phyloP scores from a whole-genome alignment of 306 rosid species.

The Corylus avellana region DNA sequence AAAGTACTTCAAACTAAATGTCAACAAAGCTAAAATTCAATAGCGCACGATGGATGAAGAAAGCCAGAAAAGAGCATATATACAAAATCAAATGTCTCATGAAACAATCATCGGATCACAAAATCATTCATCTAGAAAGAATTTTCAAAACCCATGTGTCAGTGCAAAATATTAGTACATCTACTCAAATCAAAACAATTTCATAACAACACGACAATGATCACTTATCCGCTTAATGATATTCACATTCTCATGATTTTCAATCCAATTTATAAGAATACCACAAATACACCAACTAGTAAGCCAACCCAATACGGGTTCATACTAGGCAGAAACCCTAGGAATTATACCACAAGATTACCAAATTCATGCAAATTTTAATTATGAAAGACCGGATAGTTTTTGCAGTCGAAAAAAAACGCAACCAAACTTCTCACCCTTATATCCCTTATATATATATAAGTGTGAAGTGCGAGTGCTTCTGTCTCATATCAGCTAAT shows the following conservation, averaged over 20 bases:
- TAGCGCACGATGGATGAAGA: not conserved
- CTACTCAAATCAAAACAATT: not conserved
- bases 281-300: not conserved
- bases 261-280: not conserved
- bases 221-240: not conserved
- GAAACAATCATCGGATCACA: not conserved
- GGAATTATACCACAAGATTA: not conserved
- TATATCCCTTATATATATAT: not conserved
- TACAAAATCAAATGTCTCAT: not conserved
- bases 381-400: not conserved
- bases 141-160: not conserved
- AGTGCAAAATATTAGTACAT: not conserved
- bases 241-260: not conserved
- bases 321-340: not conserved
- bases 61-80: not conserved
- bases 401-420: not conserved
- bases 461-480: too few species aligned
- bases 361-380: not conserved
- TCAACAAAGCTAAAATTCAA: not conserved
- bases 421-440: not conserved
- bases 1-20: slow-evolving; percentile 21
- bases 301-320: not conserved
- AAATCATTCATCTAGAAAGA: not conserved
- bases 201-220: not conserved
- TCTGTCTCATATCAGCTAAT: too few species aligned